These are phyloP conservation scores for Exophiala dermatitidis DNA, from an alignment of 2,329 filamentous ascomycete species.

Conservation along the genomic window DNA sequence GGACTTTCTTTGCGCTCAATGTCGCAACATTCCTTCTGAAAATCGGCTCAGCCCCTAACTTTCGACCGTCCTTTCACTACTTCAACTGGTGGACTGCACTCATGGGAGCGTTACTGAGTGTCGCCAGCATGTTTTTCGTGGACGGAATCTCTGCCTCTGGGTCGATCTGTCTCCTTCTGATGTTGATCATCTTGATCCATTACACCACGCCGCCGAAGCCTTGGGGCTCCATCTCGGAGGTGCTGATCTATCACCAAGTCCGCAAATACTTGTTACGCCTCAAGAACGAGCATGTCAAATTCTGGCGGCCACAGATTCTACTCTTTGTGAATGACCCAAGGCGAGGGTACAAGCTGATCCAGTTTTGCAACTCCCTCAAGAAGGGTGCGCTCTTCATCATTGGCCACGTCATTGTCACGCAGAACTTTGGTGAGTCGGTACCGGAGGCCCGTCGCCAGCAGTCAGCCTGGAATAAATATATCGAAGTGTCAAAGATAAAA, in stretches of 20 bases:
- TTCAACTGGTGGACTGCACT: conserved; percentile 81
- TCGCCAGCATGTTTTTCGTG: conserved; percentile 81
- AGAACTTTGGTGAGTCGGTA: conserved; percentile 71
- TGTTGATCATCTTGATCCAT: conserved; percentile 79
- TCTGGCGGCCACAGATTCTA: conserved; percentile 84
- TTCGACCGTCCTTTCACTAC: conserved; percentile 79
- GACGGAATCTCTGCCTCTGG: conserved; percentile 71
- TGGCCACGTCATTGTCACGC: conserved; percentile 78
- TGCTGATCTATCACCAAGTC: conserved; percentile 80
- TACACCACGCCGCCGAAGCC: conserved; percentile 78
- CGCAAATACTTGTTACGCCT: conserved; percentile 80
- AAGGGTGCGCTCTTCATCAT: conserved; percentile 80
- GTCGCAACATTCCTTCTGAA: conserved; percentile 80
- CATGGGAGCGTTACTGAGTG: conserved; percentile 66
- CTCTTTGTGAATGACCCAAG: conserved; percentile 75
- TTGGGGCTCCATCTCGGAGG: conserved; percentile 77
- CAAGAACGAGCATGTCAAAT: conserved; percentile 83
- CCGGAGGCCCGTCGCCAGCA: conserved; percentile 76
- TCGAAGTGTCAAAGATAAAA: conserved; percentile 79
- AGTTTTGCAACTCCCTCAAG: conserved; percentile 86
- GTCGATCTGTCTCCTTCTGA: conserved; percentile 64
- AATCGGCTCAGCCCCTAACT: conserved; percentile 81
- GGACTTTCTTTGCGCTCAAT: conserved; percentile 79
- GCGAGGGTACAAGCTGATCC: conserved; percentile 73
- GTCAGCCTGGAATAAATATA: conserved; percentile 75